Base-by-base conservation (phyloP, 225 moss, liverwort and hornwort species). In the Sphagnum tenellum region DNA sequence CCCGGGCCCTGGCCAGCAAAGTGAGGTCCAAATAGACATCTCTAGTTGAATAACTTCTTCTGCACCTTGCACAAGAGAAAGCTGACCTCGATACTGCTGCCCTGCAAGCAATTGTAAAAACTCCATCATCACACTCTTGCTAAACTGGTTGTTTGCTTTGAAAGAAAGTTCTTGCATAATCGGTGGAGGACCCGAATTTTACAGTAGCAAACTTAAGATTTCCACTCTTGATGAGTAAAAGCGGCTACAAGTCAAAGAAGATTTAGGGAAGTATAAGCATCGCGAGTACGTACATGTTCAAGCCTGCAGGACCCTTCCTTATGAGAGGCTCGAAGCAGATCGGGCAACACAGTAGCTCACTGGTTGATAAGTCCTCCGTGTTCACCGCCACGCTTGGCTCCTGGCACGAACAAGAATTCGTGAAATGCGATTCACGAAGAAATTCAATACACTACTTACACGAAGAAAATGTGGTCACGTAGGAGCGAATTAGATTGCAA, bases 1-100 rank as follows among this genome's bases (percentile, higher is more conserved):
- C 70, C 72, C 73, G 71, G 12, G 69, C 80, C 29, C 69, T 79
- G 12, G 80, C 82, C 48, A 87, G 66, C 67, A 92, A 68, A 5
- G 92, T 92, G 69, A 92, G 75, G 70, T 92, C 92, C 3, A 92
- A 64, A 63, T 85, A 92, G 14, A 64, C 81, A 47, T 61, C 69
- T 64, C 78, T 72, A 67, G 86, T 92, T 44, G 88, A 78, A 65
- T 78, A 92, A 0, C 58, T 75, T 66, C 78, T 79, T 61, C 57
- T 78, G 66, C 92, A 92, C 46, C 74, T 72, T 44, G 58, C 54
- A 70, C 92, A 92, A 4, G 83, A 65, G 29, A 92, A 92, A 44
- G 87, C 81, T n/a, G 89, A 89, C 64, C 78, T 83, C 44, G 46
- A 70, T 9, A 89, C 74, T 46, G 87, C 85, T 63, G 67, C 66